Percentiles rank a stretch among this genome's conserved stretches.
Evolutionary conservation across 257 asterid species (phyloP).

Genomic region (Fraxinus americana): DNA sequence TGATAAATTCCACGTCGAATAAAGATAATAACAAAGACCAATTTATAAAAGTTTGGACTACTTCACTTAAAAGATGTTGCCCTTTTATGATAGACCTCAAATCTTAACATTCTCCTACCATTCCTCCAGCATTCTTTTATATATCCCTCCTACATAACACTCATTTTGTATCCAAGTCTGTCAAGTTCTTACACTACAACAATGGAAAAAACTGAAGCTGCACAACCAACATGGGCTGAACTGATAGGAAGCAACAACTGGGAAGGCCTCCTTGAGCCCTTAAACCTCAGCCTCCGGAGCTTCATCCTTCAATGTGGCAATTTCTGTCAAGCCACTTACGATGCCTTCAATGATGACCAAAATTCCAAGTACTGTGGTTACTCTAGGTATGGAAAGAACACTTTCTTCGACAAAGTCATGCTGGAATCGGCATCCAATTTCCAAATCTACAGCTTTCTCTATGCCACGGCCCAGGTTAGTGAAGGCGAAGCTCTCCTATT

Average conservation of each 20-base stretch:
- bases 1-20: no score
- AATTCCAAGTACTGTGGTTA: conserved; percentile 79
- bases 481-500: conserved; percentile 48
- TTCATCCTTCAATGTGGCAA: conserved; percentile 81
- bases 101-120: background rate
- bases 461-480: conserved; percentile 67
- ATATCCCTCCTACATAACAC: background rate
- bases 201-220: background rate
- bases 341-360: conserved; percentile 81
- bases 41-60: no score
- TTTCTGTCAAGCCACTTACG: conserved; percentile 86
- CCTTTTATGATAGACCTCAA: no score
- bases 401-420: conserved; percentile 70
- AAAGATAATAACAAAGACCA: no score
- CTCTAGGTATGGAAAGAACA: conserved; percentile 71
- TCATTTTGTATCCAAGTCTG: background rate
- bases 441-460: conserved; percentile 57
- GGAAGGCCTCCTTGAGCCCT: conserved; percentile 67
- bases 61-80: no score
- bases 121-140: background rate
- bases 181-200: background rate
- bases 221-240: conserved; percentile 55
- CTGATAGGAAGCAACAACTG: conserved; percentile 68
- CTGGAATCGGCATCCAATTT: conserved; percentile 50
- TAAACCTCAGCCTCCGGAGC: conserved; percentile 61